phyloP scores from a whole-genome alignment of 2,329 filamentous ascomycete genomes.

The Sporothrix curviconia region DNA sequence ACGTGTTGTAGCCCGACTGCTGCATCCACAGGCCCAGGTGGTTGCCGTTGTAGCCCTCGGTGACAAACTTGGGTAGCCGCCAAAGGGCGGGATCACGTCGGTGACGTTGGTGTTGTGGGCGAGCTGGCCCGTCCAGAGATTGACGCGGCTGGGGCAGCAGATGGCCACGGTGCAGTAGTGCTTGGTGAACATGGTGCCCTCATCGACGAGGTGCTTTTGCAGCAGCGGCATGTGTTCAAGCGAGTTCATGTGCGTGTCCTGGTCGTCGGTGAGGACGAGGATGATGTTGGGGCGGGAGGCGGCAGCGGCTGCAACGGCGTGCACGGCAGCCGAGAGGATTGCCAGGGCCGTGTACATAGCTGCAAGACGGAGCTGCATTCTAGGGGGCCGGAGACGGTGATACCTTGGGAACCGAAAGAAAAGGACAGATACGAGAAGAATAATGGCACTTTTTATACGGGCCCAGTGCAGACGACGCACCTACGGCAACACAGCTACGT shows the following conservation, averaged over 20 bases:
- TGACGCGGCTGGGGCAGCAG: constrained; percentile 62
- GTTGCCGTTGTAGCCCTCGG: constrained; percentile 57
- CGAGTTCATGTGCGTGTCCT: constrained; percentile 55
- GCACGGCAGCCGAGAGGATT: not conserved
- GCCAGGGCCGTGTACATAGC: not conserved
- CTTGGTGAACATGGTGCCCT: constrained; percentile 53
- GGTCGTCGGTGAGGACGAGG: constrained; percentile 59
- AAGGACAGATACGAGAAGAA: not conserved
- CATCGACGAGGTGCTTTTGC: constrained; percentile 35
- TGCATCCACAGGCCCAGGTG: constrained; percentile 67
- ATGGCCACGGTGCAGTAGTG: constrained; percentile 61
- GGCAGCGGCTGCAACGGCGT: no score
- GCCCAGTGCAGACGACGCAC: not conserved
- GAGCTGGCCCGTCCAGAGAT: constrained; percentile 59
- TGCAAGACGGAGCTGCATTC: not conserved
- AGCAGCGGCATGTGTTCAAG: constrained; percentile 50
- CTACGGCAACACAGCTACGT: not conserved
- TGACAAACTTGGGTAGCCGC: constrained; percentile 60
- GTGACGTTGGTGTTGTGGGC: constrained; percentile 63
- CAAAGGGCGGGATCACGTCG: constrained; percentile 47
- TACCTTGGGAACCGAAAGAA: not conserved
- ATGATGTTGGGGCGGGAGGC: constrained; percentile 17
- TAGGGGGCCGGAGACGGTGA: not conserved
- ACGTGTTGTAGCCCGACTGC: constrained; percentile 60
- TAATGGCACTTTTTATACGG: not conserved